phyloP scores from a whole-genome alignment of 257 asterid genomes.

The Leptodermis oblonga region DNA sequence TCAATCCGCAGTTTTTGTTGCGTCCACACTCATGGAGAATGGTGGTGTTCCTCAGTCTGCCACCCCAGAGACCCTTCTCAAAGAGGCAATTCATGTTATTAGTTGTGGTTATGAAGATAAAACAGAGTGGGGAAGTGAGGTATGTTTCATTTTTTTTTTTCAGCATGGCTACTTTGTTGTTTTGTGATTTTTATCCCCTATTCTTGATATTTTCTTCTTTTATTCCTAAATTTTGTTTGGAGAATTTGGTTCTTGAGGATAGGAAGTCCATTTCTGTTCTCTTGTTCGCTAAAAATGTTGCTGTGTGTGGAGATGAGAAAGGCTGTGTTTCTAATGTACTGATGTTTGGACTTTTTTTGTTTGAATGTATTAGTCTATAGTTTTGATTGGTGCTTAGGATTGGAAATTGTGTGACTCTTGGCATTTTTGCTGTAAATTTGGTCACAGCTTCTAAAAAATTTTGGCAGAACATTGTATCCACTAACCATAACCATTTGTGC shows the following conservation, averaged over 20 bases:
- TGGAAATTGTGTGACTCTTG: background rate
- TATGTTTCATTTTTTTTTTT: slow-evolving; percentile 18
- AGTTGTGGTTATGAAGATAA: slow-evolving; percentile 99
- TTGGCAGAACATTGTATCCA: background rate
- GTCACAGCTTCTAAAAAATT: background rate
- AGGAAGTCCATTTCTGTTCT: background rate
- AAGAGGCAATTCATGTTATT: slow-evolving; percentile 98
- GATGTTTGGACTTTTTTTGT: background rate
- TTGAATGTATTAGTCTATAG: background rate
- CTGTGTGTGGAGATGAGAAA: background rate
- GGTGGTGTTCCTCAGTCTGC: slow-evolving; percentile 98
- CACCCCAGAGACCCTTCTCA: slow-evolving; percentile 82
- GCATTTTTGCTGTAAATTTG: background rate
- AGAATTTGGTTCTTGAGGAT: background rate
- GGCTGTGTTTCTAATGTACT: background rate
- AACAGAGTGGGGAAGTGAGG: slow-evolving; percentile 99
- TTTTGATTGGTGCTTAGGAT: background rate
- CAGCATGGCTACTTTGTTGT: background rate
- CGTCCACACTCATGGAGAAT: slow-evolving; percentile 94
- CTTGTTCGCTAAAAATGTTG: background rate
- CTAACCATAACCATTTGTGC: slow-evolving; percentile 19
- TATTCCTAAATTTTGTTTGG: background rate
- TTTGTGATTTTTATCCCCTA: background rate
- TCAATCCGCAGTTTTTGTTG: slow-evolving; percentile 94
- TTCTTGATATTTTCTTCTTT: background rate